phyloP scores from a whole-genome alignment of 106 monocot genomes.

The Apostasia ramifera region DNA sequence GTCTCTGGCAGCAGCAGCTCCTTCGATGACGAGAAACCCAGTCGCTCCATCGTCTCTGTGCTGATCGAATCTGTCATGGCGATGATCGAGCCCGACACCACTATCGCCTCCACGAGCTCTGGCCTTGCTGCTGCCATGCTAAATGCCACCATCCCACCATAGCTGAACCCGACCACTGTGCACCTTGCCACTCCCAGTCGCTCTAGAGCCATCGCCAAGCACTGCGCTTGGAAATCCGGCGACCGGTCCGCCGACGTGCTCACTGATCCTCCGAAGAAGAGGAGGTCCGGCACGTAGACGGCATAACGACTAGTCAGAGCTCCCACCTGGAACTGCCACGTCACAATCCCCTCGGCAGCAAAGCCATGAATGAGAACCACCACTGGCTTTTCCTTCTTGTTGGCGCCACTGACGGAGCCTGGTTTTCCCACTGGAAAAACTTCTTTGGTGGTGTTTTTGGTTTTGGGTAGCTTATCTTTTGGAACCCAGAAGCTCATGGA shows the following conservation, averaged over 20 bases:
- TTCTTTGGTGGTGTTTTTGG: conserved; percentile 11
- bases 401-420: too few species aligned
- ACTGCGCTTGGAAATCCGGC: conserved; percentile 72
- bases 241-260: conserved; percentile 42
- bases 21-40: conserved; percentile 16
- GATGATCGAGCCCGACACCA: conserved; percentile 25
- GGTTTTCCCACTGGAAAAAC: conserved; percentile 18
- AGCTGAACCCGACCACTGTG: conserved; percentile 90
- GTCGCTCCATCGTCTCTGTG: conserved; percentile 5
- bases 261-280: conserved; percentile 73
- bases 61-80: conserved; percentile 30
- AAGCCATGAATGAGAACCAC: conserved; percentile 90
- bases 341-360: conserved; percentile 76
- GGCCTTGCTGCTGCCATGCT: conserved; percentile 68
- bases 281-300: conserved; percentile 80
- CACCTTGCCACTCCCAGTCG: conserved; percentile 48
- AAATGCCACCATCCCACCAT: conserved; percentile 92
- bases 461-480: conserved; percentile 26
- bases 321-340: conserved; percentile 83
- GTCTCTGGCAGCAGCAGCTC: conserved; percentile 22
- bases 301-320: conserved; percentile 28
- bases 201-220: conserved; percentile 44
- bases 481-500: conserved; percentile 74
- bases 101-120: conserved; percentile 47
- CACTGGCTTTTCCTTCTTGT: conserved; percentile 42